phyloP scores from a whole-genome alignment of 1,284 basidiomycete species.

The Leccinum pseudoinsigne region DNA sequence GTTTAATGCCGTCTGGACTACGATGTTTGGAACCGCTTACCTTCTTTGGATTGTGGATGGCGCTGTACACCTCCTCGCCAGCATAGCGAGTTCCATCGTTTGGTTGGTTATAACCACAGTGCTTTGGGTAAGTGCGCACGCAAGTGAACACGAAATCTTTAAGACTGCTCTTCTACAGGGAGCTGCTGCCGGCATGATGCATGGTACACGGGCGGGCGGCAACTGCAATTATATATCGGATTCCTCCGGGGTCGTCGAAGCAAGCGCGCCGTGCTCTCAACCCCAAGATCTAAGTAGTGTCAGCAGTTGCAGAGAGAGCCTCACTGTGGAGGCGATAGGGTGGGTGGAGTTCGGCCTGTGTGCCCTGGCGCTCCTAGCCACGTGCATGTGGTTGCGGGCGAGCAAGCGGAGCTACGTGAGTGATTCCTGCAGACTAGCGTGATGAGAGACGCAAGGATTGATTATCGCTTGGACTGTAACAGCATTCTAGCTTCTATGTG shows the following conservation, averaged over 20 bases:
- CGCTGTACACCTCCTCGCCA: constrained; percentile 63
- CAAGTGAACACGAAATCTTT: constrained; percentile 1
- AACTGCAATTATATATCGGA: constrained; percentile 53
- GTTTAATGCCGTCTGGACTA: constrained; percentile 73
- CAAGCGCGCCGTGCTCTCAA: constrained; percentile 23
- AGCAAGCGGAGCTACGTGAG: constrained; percentile 46
- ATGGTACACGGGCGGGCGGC: constrained; percentile 55
- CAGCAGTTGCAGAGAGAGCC: constrained; percentile 62
- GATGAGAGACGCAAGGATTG: constrained; percentile 22
- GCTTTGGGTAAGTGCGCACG: constrained; percentile 53
- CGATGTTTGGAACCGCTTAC: constrained; percentile 65
- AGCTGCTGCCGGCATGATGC: constrained; percentile 62
- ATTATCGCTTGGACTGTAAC: constrained; percentile 21
- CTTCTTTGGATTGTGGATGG: constrained; percentile 69
- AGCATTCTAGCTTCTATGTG: constrained; percentile 38
- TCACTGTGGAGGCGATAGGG: constrained; percentile 70
- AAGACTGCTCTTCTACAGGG: constrained; percentile 44
- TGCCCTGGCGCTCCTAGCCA: constrained; percentile 53
- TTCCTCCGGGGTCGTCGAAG: constrained; percentile 46
- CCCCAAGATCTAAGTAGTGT: constrained; percentile 24
- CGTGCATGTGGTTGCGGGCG: constrained; percentile 60
- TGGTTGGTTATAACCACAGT: constrained; percentile 65
- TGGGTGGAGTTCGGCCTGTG: constrained; percentile 77
- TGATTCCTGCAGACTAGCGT: constrained; percentile 42
- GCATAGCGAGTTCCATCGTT: constrained; percentile 71